Base-by-base conservation (phyloP, 192 early-diverging fungal genomes). In the Gamsiella multidivaricata region DNA sequence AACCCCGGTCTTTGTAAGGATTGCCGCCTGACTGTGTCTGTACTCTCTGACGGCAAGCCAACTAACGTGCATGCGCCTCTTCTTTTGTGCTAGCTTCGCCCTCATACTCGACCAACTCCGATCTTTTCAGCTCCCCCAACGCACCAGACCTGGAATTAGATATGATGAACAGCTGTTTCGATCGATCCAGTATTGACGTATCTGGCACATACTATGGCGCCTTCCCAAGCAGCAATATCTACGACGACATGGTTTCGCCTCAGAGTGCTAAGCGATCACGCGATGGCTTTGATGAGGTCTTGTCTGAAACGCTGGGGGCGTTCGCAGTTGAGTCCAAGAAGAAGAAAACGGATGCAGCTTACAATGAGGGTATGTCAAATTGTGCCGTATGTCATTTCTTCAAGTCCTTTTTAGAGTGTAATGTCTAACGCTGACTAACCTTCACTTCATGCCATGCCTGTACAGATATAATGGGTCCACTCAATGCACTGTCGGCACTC, bases 301-400 rank as follows among this genome's bases (percentile, higher is more conserved):
- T 74, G 9, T 52, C 80, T 17, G 71, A 82, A 36, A 82, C 68
- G 3, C 51, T 82, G 12, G 74, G 65, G 25, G 63, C 57, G 0
- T 82, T 82, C 62, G 62, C 55, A 43, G 29, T 56, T 18, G 81
- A 82, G 7, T 62, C 75, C 41, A 82, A 82, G 41, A 82, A 70
- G 52, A 79, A 63, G 37, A 51, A 60, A 14, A 54, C 70, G 18
- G 69, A 82, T 6, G 59, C 67, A 10, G 43, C 58, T 9, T 82
- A 82, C 29, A 69, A 79, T 34, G 59, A 78, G 47, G 74, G 81
- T 82, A 70, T 31, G 28, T 47, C 29, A 37, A 63, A 42, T 10
- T 63, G 32, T 14, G 39, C 22, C 46, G 20, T 11, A 9, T 9
- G 2, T 23, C 11, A 31, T 42, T n/a, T n/a, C n/a, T n/a, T n/a